Conservation (phyloP, 2,329 filamentous ascomycete species). For the Fusarium sp. region DNA sequence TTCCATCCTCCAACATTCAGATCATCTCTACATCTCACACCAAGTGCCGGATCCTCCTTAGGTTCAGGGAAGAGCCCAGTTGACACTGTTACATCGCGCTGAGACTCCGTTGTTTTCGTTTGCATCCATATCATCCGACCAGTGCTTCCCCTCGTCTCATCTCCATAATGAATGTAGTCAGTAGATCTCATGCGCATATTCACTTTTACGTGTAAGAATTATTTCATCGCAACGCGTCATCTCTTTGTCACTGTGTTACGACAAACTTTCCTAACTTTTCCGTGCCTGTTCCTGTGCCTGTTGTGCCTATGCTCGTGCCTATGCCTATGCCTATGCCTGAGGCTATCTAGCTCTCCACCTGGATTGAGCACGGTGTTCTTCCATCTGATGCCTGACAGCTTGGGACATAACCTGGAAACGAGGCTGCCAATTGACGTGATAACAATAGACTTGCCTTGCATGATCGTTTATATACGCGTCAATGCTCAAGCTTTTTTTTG, state of each 20-base stretch:
- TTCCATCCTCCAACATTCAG: conserved; percentile 3
- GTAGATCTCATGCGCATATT: conserved; percentile 32
- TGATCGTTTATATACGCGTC: conserved; percentile 17
- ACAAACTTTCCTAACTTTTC: conserved; percentile 7
- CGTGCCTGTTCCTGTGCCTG: background rate
- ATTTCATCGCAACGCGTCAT: conserved; percentile 32
- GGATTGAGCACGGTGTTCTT: conserved; percentile 9
- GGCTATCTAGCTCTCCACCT: conserved; percentile 13
- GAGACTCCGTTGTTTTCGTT: conserved; percentile 18
- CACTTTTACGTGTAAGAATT: conserved; percentile 18
- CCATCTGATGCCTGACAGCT: conserved; percentile 9
- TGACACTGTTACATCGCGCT: conserved; percentile 37
- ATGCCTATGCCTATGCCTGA: background rate
- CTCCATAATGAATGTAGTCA: conserved; percentile 17
- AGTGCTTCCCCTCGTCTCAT: conserved; percentile 33
- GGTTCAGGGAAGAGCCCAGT: conserved; percentile 33
- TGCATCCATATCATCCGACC: conserved; percentile 21
- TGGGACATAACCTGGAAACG: conserved; percentile 13
- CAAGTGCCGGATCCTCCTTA: conserved; percentile 38
- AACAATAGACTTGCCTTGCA: conserved; percentile 17
- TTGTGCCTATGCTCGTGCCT: background rate
- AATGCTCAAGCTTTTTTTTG: conserved; percentile 20
- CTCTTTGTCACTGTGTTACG: conserved; percentile 26
- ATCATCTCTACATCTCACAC: conserved; percentile 21
- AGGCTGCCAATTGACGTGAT: conserved; percentile 12